Base-by-base conservation (phyloP, 148 eudicot genomes). In the Rhododendron williamsianum region DNA sequence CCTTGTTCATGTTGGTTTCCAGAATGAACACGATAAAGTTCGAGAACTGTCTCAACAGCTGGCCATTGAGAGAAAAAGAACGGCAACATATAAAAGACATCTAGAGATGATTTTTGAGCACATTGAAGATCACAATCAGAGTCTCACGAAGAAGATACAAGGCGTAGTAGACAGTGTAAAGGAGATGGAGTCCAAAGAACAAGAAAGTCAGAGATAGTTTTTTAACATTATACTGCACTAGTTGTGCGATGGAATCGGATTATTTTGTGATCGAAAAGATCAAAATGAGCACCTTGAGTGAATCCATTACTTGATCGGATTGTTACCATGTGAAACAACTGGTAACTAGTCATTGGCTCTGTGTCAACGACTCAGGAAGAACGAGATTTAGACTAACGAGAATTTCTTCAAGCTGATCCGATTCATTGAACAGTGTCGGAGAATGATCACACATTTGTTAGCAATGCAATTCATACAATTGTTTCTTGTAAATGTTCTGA, bases 21-120 rank as follows among this genome's bases (percentile, higher is more conserved):
- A 95, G 98, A 93, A 93, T 76, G 99, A 96, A 84, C 95, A 93
- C 76, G 95, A 96, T 82, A 96, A 93, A 87, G 94, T 96, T 63
- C 92, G 95, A 85, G 98, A 96, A 52, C 87, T 96, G 71, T 92
- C 98, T 65, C 99, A 93, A 80, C 99, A 94, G 90, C 91, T 96
- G 85, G 95, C 95, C 2, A 83, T 89, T 23, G 99, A 96, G 92
- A 94, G 92, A 87, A 94, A 89, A 90, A 88, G 96, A 86, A 87
- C 94, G 38, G 93, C 97, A 33, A 91, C 96, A 43, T 96, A 94
- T 84, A 96, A 96, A 90, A 90, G 95, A 87, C 97, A 96, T 86
- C 89, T 96, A 71, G 97, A 96, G 82, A 91, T 92, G 94, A 79
- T 96, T 27, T 93, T 96, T 80, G 95, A 93, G 90, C 94, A 96